Conservation (phyloP, 805 yeast species). For the Candida sphagnicola region DNA sequence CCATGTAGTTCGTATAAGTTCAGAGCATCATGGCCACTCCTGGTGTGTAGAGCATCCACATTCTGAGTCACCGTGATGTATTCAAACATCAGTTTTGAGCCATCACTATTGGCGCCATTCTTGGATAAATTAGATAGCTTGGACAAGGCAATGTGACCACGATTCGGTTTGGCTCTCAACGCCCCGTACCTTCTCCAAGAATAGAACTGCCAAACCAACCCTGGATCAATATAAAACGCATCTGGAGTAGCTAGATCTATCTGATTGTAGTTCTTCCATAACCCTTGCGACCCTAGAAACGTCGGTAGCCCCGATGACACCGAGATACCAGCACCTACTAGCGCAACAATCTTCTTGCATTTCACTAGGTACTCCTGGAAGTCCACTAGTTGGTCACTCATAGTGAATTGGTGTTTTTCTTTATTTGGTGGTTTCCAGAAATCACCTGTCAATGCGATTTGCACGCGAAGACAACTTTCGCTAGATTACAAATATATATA, state of each 20-base stretch:
- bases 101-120: constrained; percentile 11
- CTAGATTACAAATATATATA: too few relatives aligned
- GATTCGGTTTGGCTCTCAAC: constrained; percentile 63
- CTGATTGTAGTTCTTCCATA: constrained; percentile 75
- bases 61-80: constrained; percentile 77
- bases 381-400: constrained; percentile 25
- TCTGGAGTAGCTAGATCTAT: constrained; percentile 90
- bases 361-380: constrained; percentile 49
- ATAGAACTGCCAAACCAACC: constrained; percentile 88
- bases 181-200: constrained; percentile 65
- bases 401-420: too few relatives aligned
- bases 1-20: constrained; percentile 77
- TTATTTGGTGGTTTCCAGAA: too few relatives aligned
- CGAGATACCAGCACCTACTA: constrained; percentile 82
- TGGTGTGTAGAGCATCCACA: constrained; percentile 68
- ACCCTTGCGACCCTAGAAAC: constrained; percentile 66
- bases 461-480: too few relatives aligned
- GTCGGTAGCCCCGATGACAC: constrained; percentile 76
- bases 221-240: constrained; percentile 80
- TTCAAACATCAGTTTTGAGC: constrained; percentile 12
- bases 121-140: constrained; percentile 44
- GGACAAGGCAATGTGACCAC: constrained; percentile 69
- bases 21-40: constrained; percentile 57
- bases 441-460: too few relatives aligned
- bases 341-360: constrained; percentile 51